Base-by-base conservation (phyloP, 495 filamentous ascomycete species). In the Elasticomyces elasticus region DNA sequence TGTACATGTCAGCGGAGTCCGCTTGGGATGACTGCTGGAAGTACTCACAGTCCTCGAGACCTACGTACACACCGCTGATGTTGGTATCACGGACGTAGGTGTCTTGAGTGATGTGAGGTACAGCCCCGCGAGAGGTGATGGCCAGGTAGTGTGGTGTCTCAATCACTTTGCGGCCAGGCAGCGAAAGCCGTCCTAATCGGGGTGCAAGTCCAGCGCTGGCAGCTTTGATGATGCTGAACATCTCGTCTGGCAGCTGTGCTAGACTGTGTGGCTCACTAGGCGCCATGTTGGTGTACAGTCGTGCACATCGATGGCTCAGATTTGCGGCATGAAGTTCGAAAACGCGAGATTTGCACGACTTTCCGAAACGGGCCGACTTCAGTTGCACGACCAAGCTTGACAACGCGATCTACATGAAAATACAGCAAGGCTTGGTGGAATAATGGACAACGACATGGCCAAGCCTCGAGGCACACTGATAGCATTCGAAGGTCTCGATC, bases 401-500 rank as follows among this genome's bases (percentile, higher is more conserved):
- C 12, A 13, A 22, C 41, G 20, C 41, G 41, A 44, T 10, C 10
- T 9, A 44, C 19, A 15, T 22, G 22, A 9, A 44, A 19, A 15
- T 49, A 49, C 25, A 2, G 11, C 12, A n/a, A n/a, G n/a, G n/a
- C n/a, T n/a, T n/a, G n/a, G n/a, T n/a, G n/a, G n/a, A n/a, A n/a
- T n/a, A n/a, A n/a, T n/a, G n/a, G n/a, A n/a, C n/a, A n/a, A n/a
- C n/a, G n/a, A n/a, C 13, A 63, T 63, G 62, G 49, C 24, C 24
- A 5, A 1, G 20, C 23, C 22, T 12, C 22, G 69, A 11, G 69
- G 69, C 12, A 64, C 55, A 35, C 79, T 98, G 37, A 82, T 97
- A 44, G 85, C 92, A 17, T 82, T 98, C 52, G 92, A 98, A 71
- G 92, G 92, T 24, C 79, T 98, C 50, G 92, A 98, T 65, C 84